phyloP scores from a whole-genome alignment of 1,139 yeast genomes.

The Kodamaea fungicola region DNA sequence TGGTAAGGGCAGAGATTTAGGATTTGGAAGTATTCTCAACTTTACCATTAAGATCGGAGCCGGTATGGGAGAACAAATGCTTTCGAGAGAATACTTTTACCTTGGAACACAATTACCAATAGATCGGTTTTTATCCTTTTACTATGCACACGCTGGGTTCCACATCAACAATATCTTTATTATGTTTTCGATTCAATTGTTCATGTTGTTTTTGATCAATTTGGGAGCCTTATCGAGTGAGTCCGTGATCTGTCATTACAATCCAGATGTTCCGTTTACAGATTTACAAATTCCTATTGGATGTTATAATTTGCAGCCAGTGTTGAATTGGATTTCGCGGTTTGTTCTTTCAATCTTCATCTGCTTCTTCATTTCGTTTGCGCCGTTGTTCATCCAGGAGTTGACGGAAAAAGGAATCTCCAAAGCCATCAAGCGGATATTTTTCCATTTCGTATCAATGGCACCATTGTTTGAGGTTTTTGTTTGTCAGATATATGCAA shows the following conservation, averaged over 20 bases:
- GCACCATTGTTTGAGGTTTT: conserved; percentile 87
- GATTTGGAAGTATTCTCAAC: conserved; percentile 78
- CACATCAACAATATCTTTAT: conserved; percentile 81
- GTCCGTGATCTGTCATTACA: conserved; percentile 53
- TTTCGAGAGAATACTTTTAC: conserved; percentile 81
- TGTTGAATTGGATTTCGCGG: conserved; percentile 74
- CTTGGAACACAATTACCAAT: conserved; percentile 76
- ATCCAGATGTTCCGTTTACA: conserved; percentile 54
- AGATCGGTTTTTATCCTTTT: conserved; percentile 78
- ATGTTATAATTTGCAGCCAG: conserved; percentile 72
- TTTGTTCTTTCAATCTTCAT: conserved; percentile 80
- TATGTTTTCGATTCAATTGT: conserved; percentile 67
- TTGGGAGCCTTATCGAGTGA: conserved; percentile 66
- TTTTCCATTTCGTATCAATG: conserved; percentile 64
- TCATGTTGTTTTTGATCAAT: conserved; percentile 64
- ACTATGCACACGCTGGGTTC: conserved; percentile 90
- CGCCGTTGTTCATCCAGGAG: conserved; percentile 79
- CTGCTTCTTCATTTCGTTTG: conserved; percentile 78
- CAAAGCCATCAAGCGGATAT: conserved; percentile 57
- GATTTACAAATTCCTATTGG: conserved; percentile 66
- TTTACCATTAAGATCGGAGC: conserved; percentile 90
- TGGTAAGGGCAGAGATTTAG: conserved; percentile 88
- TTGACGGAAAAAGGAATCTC: conserved; percentile 70
- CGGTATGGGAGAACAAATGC: conserved; percentile 91
- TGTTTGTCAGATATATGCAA: conserved; percentile 80